Conservation (phyloP, 371 early-diverging fungal genomes). For the Mortierella sp. region DNA sequence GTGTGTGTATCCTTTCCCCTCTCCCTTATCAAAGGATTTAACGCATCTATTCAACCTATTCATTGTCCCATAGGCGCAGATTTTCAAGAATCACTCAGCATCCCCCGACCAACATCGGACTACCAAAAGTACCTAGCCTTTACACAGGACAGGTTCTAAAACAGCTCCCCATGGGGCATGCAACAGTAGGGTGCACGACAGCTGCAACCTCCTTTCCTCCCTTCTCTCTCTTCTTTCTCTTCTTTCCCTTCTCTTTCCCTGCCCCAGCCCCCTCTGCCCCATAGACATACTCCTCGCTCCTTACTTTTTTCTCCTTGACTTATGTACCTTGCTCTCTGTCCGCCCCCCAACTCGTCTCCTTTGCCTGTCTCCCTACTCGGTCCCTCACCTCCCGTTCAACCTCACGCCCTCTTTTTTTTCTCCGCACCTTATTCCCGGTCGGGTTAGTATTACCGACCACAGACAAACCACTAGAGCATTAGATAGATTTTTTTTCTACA, state of each 20-base stretch:
- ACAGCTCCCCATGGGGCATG: not conserved
- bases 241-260: not conserved
- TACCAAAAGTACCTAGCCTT: constrained; percentile 17
- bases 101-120: constrained; percentile 36
- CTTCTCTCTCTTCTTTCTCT: not conserved
- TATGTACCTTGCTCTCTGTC: no score
- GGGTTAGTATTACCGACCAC: no score
- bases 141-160: not conserved
- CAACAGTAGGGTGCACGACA: not conserved
- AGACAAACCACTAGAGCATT: no score
- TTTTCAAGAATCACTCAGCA: constrained; percentile 24
- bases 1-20: not conserved
- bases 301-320: no score
- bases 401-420: no score
- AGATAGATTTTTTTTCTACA: no score
- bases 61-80: constrained; percentile 5
- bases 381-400: no score
- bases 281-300: not conserved
- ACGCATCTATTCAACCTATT: not conserved
- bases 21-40: not conserved
- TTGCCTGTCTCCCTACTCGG: no score
- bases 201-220: not conserved
- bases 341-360: no score
- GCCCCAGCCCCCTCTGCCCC: not conserved
- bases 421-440: no score